These are phyloP conservation scores for Dryas integrifolia DNA, from an alignment of 331 rosid genomes.

Conservation along the genomic window DNA sequence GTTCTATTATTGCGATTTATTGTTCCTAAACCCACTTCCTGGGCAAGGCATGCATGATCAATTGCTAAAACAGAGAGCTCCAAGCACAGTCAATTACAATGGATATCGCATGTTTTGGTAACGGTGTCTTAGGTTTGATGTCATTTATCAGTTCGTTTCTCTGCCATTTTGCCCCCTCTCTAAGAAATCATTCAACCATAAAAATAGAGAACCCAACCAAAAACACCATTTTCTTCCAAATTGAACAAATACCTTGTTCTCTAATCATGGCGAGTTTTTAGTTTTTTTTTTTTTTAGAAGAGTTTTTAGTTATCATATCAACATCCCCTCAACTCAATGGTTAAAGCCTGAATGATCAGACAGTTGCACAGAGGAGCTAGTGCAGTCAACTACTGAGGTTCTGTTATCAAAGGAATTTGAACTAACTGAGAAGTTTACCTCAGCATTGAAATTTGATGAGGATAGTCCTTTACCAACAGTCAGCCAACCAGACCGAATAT, in stretches of 20 bases:
- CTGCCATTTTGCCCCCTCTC: background rate
- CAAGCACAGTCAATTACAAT: background rate
- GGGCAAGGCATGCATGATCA: background rate
- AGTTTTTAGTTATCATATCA: background rate
- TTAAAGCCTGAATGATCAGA: conserved; percentile 8
- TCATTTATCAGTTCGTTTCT: background rate
- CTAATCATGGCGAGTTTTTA: background rate
- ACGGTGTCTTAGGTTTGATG: background rate
- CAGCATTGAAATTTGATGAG: conserved; percentile 70
- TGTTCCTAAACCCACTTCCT: background rate
- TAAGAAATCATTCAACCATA: background rate
- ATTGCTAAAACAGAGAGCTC: background rate
- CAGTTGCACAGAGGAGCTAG: background rate
- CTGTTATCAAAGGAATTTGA: background rate
- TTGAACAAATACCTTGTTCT: background rate
- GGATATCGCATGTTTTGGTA: background rate
- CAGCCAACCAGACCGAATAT: conserved; percentile 89
- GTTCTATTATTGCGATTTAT: background rate
- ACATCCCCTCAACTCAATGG: background rate
- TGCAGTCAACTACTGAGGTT: background rate
- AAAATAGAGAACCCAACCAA: background rate
- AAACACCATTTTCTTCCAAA: background rate
- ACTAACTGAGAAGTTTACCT: conserved; percentile 44
- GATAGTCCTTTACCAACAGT: conserved; percentile 76
- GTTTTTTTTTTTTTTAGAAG: background rate